Base-by-base conservation (phyloP, 495 filamentous ascomycete species). In the Neurospora sp. region DNA sequence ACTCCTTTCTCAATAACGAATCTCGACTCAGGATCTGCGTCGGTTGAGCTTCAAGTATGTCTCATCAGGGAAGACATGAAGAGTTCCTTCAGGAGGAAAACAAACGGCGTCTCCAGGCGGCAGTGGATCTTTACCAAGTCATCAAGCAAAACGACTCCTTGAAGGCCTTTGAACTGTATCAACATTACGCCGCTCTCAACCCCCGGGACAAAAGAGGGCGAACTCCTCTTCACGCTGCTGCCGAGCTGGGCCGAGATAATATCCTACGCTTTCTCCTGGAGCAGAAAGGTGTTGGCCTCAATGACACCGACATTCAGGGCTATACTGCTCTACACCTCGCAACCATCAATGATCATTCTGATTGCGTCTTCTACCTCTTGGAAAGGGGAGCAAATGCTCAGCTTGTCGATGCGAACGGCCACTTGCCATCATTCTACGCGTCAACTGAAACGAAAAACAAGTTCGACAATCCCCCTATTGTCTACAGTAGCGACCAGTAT, bases 341-440 rank as follows among this genome's bases (percentile, higher is more conserved):
- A n/a, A 41, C 18, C 0, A 18, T 72, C 38, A 5, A 66, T 27
- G 2, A 72, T 1, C 44, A 62, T 1, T 12, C 38, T 1, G 4
- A 69, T 3, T 72, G 73, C 23, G 70, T 74, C 1, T 46, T 66
- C 6, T 10, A n/a, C 0, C 48, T 74, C 1, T 31, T 74, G 14
- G 66, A 38, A 27, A 31, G 9, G 12, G 73, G 73, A 11, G 73
- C 73, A 31, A 62, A 72, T 39, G 37, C 73, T 12, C 35, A 74
- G 5, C 4, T 74, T 35, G 73, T 54, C n/a, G 73, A 74, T 39
- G 70, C 66, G 5, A 74, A 42, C 7, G 73, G 73, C 11, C 73
- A 74, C 37, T 16, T 74, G 16, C 69, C 73, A n/a, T 39, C 37
- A n/a, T 74, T 9, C 46, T 74, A 74, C 59, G 73, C 70, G 14